Conservation (phyloP, 345 rosid species). For the Arabidopsis thaliana region DNA sequence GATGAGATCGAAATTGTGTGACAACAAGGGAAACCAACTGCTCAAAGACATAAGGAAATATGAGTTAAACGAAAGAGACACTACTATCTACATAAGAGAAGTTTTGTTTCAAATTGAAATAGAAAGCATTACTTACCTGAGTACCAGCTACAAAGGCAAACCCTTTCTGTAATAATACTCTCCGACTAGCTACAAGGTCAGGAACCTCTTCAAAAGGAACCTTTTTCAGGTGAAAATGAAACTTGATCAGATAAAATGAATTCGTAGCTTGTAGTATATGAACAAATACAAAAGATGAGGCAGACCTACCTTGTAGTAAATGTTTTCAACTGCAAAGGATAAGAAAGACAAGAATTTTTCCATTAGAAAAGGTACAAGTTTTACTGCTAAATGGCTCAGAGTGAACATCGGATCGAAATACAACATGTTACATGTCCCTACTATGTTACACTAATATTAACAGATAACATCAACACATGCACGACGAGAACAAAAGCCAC, state of each 20-base stretch:
- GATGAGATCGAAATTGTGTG: slow-evolving; percentile 74
- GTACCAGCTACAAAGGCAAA: slow-evolving; percentile 83
- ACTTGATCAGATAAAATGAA: neutral
- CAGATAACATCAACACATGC: slow-evolving; percentile 17
- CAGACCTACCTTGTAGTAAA: slow-evolving; percentile 74
- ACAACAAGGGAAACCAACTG: slow-evolving; percentile 89
- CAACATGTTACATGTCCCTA: neutral
- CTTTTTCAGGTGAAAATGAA: slow-evolving; percentile 50
- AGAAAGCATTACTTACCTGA: slow-evolving; percentile 56
- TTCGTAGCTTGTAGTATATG: slow-evolving; percentile 3
- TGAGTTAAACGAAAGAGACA: slow-evolving; percentile 12
- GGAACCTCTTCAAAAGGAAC: slow-evolving; percentile 99
- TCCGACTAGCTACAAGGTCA: slow-evolving; percentile 83
- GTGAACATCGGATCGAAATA: neutral
- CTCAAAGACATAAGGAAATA: slow-evolving; percentile 3
- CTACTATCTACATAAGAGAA: neutral
- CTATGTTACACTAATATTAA: slow-evolving; percentile 13
- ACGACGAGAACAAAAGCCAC: slow-evolving; percentile 1
- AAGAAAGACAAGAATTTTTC: slow-evolving; percentile 17
- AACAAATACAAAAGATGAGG: slow-evolving; percentile 27
- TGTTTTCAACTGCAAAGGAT: slow-evolving; percentile 62
- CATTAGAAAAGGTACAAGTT: slow-evolving; percentile 32
- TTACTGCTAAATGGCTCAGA: slow-evolving; percentile 14
- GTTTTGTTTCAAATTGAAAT: slow-evolving; percentile 26
- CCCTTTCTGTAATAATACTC: slow-evolving; percentile 73